A percentile compares a stretch with the other conserved stretches of the same genome.
These are phyloP conservation scores for Baudoinia panamericana DNA, from an alignment of 495 filamentous ascomycete genomes.

Conservation along the genomic window DNA sequence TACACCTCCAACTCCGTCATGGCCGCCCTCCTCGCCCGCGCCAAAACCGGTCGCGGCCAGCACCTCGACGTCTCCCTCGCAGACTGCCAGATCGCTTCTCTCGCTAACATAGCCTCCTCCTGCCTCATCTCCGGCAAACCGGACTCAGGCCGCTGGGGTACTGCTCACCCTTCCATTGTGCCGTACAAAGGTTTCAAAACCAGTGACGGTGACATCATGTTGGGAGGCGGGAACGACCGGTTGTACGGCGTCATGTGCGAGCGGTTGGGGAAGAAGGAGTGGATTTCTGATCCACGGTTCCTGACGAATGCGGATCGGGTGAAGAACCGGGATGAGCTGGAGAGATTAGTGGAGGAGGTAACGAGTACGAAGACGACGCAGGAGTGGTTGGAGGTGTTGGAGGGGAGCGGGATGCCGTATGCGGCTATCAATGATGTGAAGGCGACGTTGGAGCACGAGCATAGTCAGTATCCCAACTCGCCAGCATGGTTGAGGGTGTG, in stretches of 20 bases:
- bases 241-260: conserved; percentile 81
- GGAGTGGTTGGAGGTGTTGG: conserved; percentile 79
- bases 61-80: conserved; percentile 85
- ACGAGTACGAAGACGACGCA: conserved; percentile 64
- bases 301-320: conserved; percentile 72
- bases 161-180: conserved; percentile 95
- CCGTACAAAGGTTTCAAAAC: conserved; percentile 89
- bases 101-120: conserved; percentile 87
- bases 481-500: background rate
- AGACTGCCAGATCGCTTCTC: conserved; percentile 86
- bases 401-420: conserved; percentile 88
- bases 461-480: conserved; percentile 38
- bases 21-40: conserved; percentile 71
- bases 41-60: conserved; percentile 60
- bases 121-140: conserved; percentile 77
- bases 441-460: conserved; percentile 66
- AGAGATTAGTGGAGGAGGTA: conserved; percentile 59
- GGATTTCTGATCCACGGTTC: conserved; percentile 64
- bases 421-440: conserved; percentile 89
- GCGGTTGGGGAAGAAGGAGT: conserved; percentile 61
- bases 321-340: conserved; percentile 59
- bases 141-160: conserved; percentile 85
- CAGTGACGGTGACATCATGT: conserved; percentile 77
- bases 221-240: conserved; percentile 88
- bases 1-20: conserved; percentile 96